Evolutionary conservation across 192 early-diverging fungal genomes (phyloP), one percentile per base, ranked within the genome.

Genomic region (Backusella liffmaniae): DNA sequence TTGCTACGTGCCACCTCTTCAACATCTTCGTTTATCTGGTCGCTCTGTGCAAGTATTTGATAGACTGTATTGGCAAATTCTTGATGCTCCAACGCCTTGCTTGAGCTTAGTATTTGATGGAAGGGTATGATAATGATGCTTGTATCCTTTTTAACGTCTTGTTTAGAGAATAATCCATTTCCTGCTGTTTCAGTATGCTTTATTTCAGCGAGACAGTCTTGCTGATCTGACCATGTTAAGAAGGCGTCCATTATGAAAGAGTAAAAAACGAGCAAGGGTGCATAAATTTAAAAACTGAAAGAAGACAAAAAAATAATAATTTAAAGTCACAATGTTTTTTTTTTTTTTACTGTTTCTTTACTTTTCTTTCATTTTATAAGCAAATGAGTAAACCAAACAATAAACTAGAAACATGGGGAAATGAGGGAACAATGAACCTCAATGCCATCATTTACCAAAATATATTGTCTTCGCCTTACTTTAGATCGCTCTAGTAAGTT

Each of bases 391-490:
- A 71, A 71, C 26, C 70, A 41, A 71, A 8, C 42, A 91, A 91
- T 72, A 82, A 66, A 51, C 73, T 94, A 29, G 88, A 91, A 59
- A 93, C 92, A 7, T 87, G 85, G 76, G 94, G 94, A 29, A 95
- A 91, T 79, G 90, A 87, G 66, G 81, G 77, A 53, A 94, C 92
- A 16, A 96, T 96, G 94, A 96, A 96, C 81, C 76, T 96, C 77
- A 93, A 94, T 80, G 86, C 87, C 18, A 81, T 92, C 67, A 77
- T 91, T 36, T 89, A 88, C 69, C 88, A 93, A 72, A 92, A 92
- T 76, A 92, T 96, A 68, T 83, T 91, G 30, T 84, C 87, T 4
- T 92, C 90, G 3, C 91, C 88, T 23, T 96, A 96, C 77, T 94
- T 94, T 76, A 91, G 91, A 67, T 82, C 84, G 16, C 75, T 96